phyloP scores from a whole-genome alignment of 2,329 filamentous ascomycete species.

The Cercospora zeae-maydis region DNA sequence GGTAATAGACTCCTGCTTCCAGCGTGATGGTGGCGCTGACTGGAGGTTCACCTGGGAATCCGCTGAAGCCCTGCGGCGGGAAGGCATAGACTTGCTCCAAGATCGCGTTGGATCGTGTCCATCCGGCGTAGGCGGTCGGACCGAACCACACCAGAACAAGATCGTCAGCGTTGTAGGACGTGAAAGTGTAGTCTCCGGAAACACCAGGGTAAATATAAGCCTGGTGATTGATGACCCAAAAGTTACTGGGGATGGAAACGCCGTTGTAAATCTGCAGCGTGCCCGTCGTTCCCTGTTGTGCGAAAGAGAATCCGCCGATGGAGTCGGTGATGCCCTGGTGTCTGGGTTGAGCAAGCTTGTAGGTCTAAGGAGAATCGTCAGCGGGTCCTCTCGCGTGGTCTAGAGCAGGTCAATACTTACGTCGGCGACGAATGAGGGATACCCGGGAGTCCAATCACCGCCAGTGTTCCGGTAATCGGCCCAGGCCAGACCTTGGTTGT shows the following conservation, averaged over 20 bases:
- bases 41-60: not conserved
- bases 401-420: not conserved
- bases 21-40: not conserved
- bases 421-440: not conserved
- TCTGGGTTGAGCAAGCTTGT: not conserved
- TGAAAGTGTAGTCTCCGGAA: constrained; percentile 29
- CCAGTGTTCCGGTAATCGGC: not conserved
- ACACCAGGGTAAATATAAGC: constrained; percentile 14
- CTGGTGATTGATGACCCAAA: constrained; percentile 21
- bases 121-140: constrained; percentile 24
- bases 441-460: not conserved
- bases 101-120: constrained; percentile 24
- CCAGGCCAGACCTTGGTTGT: not conserved
- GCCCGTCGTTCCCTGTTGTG: not conserved
- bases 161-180: constrained; percentile 25
- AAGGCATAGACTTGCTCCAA: not conserved
- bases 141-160: constrained; percentile 30
- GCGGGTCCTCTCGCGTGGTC: not conserved
- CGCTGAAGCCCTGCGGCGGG: not conserved
- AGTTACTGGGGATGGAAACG: not conserved
- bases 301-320: not conserved
- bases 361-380: not conserved
- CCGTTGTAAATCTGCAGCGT: constrained; percentile 5
- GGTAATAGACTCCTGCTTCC: not conserved
- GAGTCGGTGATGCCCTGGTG: not conserved